These are phyloP conservation scores for Termitomyces sp. DNA, from an alignment of 768 basidiomycete species.

Conservation along the genomic window DNA sequence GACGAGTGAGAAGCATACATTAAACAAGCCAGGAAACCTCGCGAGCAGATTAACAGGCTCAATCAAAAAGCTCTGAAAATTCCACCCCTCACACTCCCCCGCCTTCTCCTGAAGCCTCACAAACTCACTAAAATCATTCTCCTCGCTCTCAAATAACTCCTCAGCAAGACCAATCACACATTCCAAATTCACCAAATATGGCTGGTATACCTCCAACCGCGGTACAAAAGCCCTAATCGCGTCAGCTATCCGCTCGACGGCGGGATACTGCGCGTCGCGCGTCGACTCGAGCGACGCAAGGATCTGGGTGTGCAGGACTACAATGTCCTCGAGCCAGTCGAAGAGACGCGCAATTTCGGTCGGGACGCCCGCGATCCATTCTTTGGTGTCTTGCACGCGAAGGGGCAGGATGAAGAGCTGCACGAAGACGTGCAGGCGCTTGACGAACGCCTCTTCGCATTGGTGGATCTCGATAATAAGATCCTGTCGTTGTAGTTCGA, in stretches of 20 bases:
- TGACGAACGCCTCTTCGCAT: constrained; percentile 68
- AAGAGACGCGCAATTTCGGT: constrained; percentile 65
- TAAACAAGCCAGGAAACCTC: constrained; percentile 69
- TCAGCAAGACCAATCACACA: constrained; percentile 53
- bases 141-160: constrained; percentile 41
- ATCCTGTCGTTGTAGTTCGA: constrained; percentile 15
- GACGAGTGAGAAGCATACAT: constrained; percentile 42
- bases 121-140: constrained; percentile 83
- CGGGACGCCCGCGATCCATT: constrained; percentile 84
- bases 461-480: constrained; percentile 61
- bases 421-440: constrained; percentile 61
- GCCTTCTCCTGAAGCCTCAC: constrained; percentile 61
- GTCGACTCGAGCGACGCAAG: constrained; percentile 32
- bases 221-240: constrained; percentile 58
- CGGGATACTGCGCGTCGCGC: constrained; percentile 36
- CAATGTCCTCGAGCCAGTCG: constrained; percentile 88
- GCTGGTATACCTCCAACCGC: constrained; percentile 79
- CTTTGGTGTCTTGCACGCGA: constrained; percentile 61
- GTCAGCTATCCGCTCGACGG: constrained; percentile 54
- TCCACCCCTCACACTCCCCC: constrained; percentile 57
- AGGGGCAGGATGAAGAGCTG: constrained; percentile 77
- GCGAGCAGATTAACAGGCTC: constrained; percentile 75
- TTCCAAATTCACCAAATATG: constrained; percentile 75
- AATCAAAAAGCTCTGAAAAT: constrained; percentile 61
- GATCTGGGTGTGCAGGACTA: constrained; percentile 70